Base-by-base conservation (phyloP, 306 rosid species). In the Vigna radiata region DNA sequence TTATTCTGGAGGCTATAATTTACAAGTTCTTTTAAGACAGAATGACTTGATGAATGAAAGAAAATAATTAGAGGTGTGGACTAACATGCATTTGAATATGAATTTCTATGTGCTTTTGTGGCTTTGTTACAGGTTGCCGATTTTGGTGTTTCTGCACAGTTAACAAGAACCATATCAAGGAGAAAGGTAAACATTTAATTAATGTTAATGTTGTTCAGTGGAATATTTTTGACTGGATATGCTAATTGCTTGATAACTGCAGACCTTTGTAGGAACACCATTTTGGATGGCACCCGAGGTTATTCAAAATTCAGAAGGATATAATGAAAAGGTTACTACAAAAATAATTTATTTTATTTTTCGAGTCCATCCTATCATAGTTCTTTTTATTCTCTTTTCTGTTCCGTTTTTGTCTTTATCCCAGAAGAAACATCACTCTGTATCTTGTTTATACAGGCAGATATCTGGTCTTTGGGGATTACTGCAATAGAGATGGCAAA, bases 211-310 rank as follows among this genome's bases (percentile, higher is more conserved):
- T 58, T 73, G 54, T 65, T 31, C 36, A 31, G 48, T 58, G 74
- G n/a, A 9, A 41, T 1, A 49, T 75, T 66, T 48, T 23, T 36
- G 25, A 1, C 50, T 53, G 52, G 68, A 68, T 81, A 39, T 76
- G 85, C 90, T 93, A 83, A 91, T 87, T 85, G 75, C 82, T 89
- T 74, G 68, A 80, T 76, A 79, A 85, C 77, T 79, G 77, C 91
- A 91, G 98, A 94, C 98, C 48, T 91, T 94, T 90, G 98, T 94
- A 70, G 98, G 98, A 75, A 94, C 98, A 39, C 98, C 98, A 47
- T 94, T 91, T 77, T 94, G 98, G 98, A 94, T 94, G 98, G 98
- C 98, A 65, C 98, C 97, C 1, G 98, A 94, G 86, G 98, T 94
- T 59, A 94, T 94, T 84, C 97, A 94, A 82, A 94, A 91, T 69